Evolutionary conservation across 345 rosid genomes (phyloP).

Genomic region (Linum lewisii): DNA sequence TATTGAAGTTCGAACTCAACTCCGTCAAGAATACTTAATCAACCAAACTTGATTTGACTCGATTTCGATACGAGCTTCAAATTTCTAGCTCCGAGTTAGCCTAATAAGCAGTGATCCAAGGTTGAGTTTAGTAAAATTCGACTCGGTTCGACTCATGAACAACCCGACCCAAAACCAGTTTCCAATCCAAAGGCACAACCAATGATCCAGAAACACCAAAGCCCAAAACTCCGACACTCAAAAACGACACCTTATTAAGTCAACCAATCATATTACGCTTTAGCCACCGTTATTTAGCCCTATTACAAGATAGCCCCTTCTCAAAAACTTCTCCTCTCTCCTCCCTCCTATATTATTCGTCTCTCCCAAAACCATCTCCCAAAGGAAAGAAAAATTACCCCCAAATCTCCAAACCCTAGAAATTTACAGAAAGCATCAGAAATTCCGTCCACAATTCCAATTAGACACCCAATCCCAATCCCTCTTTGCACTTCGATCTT

Average conservation of each 20-base stretch:
- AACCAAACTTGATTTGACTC: too few species aligned
- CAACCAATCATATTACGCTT: neutral
- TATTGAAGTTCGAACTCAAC: too few species aligned
- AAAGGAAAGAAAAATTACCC: neutral
- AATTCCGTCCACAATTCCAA: neutral
- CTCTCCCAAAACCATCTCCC: neutral
- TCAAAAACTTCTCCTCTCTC: neutral
- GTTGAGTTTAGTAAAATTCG: too few species aligned
- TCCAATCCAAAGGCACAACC: too few species aligned
- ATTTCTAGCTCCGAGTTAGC: too few species aligned
- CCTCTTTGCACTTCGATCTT: neutral
- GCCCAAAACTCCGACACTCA: too few species aligned
- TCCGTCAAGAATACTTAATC: too few species aligned
- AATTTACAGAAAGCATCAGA: neutral
- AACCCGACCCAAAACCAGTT: too few species aligned
- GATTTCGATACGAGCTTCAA: too few species aligned
- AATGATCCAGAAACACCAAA: too few species aligned
- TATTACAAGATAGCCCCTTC: neutral
- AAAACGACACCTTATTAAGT: neutral
- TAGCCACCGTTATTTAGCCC: neutral
- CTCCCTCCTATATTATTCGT: neutral
- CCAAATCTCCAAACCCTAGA: neutral
- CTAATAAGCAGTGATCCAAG: too few species aligned
- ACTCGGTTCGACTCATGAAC: too few species aligned
- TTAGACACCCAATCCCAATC: conserved; percentile 1